Evolutionary conservation across 331 rosid genomes (phyloP), one percentile per base, ranked within the genome.

Genomic region (Erythrophleum ivorense): DNA sequence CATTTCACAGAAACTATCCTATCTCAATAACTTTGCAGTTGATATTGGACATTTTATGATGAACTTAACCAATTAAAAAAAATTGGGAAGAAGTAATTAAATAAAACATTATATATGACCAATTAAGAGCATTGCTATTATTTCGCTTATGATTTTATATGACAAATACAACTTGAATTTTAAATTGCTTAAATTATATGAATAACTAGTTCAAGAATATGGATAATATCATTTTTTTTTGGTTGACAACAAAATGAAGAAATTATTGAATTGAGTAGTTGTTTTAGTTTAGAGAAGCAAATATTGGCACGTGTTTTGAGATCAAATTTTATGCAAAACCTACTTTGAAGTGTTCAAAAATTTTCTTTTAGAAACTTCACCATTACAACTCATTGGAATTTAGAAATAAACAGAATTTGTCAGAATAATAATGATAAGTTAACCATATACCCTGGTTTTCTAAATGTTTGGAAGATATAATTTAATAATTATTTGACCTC

Each of bases 391-490:
- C 54, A 2, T 73, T 76, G 7, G n/a, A 60, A 58, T 57, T 57
- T 57, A 19, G 33, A 19, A 57, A 33, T 60, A 2, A 60, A 29
- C 2, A 60, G 67, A 29, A 13, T 31, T 31, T 3, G 18, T 29
- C 67, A 60, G 8, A 11, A 60, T 31, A 14, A 60, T 60, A 29
- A 29, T 21, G 15, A 58, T 58, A 58, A 60, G 18, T 60, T 71
- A 48, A 71, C 48, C 71, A 70, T 54, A 71, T 59, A 82, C 53
- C 71, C 75, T 73, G 34, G 81, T 34, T 69, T 75, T 50, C 69
- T n/a, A 49, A 49, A 29, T 71, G 24, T 72, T 52, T 15, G 59
- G 43, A 71, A 50, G 77, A 52, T 9, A 49, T 24, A 31, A 31
- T 72, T 72, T 72, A 33, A 33, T 72, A 50, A 48, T 4, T 16